Conservation (phyloP, 345 rosid species). For the Brassica juncea region DNA sequence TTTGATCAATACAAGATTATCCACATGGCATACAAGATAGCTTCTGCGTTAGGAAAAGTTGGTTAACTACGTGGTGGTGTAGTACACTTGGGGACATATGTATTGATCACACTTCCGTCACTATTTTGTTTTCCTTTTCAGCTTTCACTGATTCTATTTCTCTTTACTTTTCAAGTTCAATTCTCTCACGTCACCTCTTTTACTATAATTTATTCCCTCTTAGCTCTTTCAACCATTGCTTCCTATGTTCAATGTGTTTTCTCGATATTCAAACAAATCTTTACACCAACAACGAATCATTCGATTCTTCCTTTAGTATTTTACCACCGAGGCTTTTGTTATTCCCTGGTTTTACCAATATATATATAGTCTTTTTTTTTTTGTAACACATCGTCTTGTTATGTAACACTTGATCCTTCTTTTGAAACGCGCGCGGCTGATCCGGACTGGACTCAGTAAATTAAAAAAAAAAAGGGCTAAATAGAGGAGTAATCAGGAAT, state of each 20-base stretch:
- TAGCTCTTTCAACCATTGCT: constrained; percentile 10
- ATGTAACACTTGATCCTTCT: too few species aligned
- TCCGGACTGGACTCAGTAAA: too few species aligned
- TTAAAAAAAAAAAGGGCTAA: too few species aligned
- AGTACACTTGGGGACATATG: background rate
- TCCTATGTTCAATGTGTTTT: constrained; percentile 15
- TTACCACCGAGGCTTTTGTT: background rate
- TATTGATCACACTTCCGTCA: background rate
- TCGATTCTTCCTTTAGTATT: background rate
- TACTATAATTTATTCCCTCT: constrained; percentile 23
- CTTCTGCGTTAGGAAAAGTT: background rate
- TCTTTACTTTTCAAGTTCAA: constrained; percentile 19
- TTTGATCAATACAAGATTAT: background rate
- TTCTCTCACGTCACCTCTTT: constrained; percentile 32
- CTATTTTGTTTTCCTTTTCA: background rate
- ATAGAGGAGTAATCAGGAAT: too few species aligned
- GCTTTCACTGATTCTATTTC: background rate
- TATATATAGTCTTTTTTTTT: too few species aligned
- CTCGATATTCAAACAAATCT: constrained; percentile 14
- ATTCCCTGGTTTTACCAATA: background rate
- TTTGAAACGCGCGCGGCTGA: too few species aligned
- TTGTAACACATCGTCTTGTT: too few species aligned
- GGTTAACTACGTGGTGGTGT: background rate
- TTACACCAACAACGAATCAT: constrained; percentile 27
- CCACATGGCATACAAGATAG: background rate